phyloP scores from a whole-genome alignment of 2,329 filamentous ascomycete genomes.

The Penicillium vulpinum region DNA sequence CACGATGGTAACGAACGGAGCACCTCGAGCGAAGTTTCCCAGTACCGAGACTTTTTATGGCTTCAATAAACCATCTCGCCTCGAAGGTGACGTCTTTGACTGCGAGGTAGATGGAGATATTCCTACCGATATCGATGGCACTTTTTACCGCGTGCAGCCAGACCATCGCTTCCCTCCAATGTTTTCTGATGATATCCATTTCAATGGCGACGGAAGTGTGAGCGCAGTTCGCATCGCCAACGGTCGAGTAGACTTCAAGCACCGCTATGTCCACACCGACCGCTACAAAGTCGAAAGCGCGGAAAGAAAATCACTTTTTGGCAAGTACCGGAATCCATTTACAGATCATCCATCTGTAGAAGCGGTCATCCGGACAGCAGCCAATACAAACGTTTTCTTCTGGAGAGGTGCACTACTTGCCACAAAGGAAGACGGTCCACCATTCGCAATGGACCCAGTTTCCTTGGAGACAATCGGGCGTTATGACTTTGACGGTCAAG shows the following conservation, averaged over 20 bases:
- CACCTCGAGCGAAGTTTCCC: no score
- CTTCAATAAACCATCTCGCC: no score
- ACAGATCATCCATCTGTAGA: conserved; percentile 53
- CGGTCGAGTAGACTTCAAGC: conserved; percentile 46
- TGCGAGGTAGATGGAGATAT: no score
- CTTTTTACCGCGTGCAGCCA: no score
- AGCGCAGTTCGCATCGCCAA: conserved; percentile 45
- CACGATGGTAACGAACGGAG: no score
- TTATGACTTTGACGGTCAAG: conserved; percentile 55
- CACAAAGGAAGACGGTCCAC: conserved; percentile 57
- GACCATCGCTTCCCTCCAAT: no score
- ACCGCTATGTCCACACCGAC: conserved; percentile 47
- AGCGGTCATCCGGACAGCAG: conserved; percentile 57
- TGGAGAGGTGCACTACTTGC: conserved; percentile 51
- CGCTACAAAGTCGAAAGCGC: conserved; percentile 43
- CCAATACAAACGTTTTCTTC: conserved; percentile 62
- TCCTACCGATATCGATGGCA: no score
- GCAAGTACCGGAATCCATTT: conserved; percentile 58
- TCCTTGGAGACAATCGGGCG: conserved; percentile 53
- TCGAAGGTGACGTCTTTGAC: no score
- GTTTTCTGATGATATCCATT: conserved; percentile 42
- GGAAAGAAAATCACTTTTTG: conserved; percentile 50
- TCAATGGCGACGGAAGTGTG: conserved; percentile 49
- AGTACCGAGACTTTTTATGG: no score
- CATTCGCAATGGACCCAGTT: conserved; percentile 51